Evolutionary conservation across 106 monocot genomes (phyloP), one percentile per base, ranked within the genome.

Genomic region (Dendrobium nobile): DNA sequence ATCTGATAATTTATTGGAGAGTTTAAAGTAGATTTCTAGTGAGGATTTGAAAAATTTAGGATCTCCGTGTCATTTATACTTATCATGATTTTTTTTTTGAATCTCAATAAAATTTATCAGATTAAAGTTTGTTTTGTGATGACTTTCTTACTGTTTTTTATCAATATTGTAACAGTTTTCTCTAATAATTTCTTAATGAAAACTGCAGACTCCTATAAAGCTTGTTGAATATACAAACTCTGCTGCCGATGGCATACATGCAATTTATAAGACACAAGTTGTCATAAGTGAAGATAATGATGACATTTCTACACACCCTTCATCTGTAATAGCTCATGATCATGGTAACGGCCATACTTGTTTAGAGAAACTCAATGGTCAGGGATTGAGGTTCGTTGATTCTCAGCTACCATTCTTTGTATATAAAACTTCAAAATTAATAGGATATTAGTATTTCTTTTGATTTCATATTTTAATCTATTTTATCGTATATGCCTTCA

Each of bases 181-280:
- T 51, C 13, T 13, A 51, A 51, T 1, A 10, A 13, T 27, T 37
- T 40, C 2, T 72, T 72, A 27, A 24, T 33, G 28, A 72, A 72
- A 15, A 65, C 22, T 65, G 64, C 74, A 75, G 74, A 22, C 74
- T 75, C 74, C 74, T 75, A 75, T 44, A 75, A 75, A 75, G n/a
- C 42, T 75, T 75, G 43, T 75, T 43, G 74, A 75, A n/a, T 75
- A 75, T 41, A 43, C 74, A 44, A 75, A 75, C 74, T 19, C 74
- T 41, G 43, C 74, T 44, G 18, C 44, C 9, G 74, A 75, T 75
- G 74, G 74, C 18, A 75, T 44, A 42, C 17, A 75, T 75, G 41
- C 74, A 43, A 44, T 44, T 44, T 75, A 4, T 20, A 44, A 15
- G 19, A 75, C 74, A 7, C 74, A 75, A 37, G 74, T 75, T 7